Conservation (phyloP, 2,329 filamentous ascomycete genomes). For the Dactylella cylindrospora region DNA sequence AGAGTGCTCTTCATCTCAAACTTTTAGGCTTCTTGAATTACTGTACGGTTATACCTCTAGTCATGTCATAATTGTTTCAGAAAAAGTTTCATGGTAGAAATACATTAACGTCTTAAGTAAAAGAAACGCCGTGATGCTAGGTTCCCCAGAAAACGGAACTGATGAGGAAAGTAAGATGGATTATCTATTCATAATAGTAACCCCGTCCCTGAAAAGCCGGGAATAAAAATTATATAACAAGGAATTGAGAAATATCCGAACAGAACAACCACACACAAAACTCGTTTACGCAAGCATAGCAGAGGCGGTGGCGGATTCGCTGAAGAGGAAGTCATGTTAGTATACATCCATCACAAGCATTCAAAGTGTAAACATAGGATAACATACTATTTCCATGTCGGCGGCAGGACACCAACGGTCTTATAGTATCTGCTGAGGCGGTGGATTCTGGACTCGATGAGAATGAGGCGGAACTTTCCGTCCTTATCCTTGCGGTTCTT, state of each 20-base stretch:
- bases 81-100: too few species aligned
- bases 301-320: constrained; percentile 42
- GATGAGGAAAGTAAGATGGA: too few species aligned
- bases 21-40: too few species aligned
- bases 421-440: constrained; percentile 99
- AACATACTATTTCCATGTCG: constrained; percentile 49
- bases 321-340: constrained; percentile 5
- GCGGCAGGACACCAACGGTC: constrained; percentile 72
- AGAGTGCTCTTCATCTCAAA: too few species aligned
- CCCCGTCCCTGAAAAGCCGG: too few species aligned
- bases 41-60: too few species aligned
- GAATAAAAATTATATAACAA: too few species aligned
- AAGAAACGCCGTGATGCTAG: too few species aligned
- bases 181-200: too few species aligned
- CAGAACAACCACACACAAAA: constrained; percentile 1
- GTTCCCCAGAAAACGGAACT: too few species aligned
- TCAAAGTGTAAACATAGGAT: neutral
- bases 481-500: constrained; percentile 99
- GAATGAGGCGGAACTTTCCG: constrained; percentile 99
- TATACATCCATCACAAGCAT: neutral
- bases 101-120: too few species aligned
- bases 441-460: constrained; percentile 99
- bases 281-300: constrained; percentile 36
- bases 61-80: too few species aligned
- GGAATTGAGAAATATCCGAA: neutral